Evolutionary conservation across 129 eudicot genomes (phyloP).

Genomic region (Gnaphalium uliginosum): DNA sequence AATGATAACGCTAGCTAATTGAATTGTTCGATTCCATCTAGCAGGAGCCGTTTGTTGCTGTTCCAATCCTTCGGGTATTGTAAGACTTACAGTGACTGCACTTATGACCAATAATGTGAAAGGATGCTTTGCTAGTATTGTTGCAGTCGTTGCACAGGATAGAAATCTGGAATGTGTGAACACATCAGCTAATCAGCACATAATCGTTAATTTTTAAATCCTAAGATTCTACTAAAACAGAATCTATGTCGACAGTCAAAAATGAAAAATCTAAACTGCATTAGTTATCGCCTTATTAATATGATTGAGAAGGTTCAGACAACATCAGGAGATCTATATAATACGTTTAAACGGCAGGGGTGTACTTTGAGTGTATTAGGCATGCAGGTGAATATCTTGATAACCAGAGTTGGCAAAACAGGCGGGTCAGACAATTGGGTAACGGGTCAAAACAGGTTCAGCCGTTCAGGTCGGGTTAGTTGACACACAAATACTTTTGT

Average conservation of each 20-base stretch:
- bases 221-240: neutral
- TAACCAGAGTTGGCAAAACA: neutral
- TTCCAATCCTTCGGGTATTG: slow-evolving; percentile 70
- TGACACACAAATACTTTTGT: neutral
- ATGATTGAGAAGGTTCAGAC: neutral
- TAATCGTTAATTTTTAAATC: neutral
- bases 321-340: neutral
- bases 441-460: neutral
- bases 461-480: neutral
- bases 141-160: slow-evolving; percentile 95
- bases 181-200: neutral
- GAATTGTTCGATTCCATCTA: neutral
- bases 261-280: neutral
- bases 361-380: no score
- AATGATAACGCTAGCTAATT: neutral
- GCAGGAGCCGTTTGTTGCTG: slow-evolving; percentile 23
- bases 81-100: slow-evolving; percentile 78
- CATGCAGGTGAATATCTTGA: neutral
- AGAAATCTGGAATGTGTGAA: slow-evolving; percentile 41
- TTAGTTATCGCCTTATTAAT: neutral
- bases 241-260: neutral
- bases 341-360: neutral
- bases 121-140: slow-evolving; percentile 54
- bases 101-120: slow-evolving; percentile 85
- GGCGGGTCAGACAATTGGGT: neutral